A percentile compares a stretch with the other conserved stretches of the same genome.
phyloP scores from a whole-genome alignment of 257 asterid species.

The Prunella vulgaris region DNA sequence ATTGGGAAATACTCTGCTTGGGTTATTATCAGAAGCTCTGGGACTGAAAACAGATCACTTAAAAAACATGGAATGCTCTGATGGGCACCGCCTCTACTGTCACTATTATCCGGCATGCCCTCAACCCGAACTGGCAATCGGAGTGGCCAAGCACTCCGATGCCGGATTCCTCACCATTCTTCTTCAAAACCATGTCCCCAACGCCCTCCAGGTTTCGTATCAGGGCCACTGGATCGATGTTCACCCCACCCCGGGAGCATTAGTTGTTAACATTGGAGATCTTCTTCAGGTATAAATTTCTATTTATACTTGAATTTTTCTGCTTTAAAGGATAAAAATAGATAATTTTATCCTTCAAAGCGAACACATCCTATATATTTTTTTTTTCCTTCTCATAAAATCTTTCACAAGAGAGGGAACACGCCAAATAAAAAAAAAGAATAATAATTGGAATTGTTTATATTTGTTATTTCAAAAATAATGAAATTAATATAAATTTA shows the following conservation, averaged over 20 bases:
- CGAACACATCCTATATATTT: too few species aligned
- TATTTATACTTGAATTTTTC: too few species aligned
- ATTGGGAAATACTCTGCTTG: conserved; percentile 15
- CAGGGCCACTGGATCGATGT: conserved; percentile 32
- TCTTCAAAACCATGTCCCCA: conserved; percentile 25
- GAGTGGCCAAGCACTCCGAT: conserved; percentile 32
- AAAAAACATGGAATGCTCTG: conserved; percentile 29
- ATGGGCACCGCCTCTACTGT: conserved; percentile 27
- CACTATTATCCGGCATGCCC: conserved; percentile 45
- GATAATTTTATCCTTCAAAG: too few species aligned
- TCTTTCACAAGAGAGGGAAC: too few species aligned
- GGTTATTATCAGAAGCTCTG: conserved; percentile 23
- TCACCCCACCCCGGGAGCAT: conserved; percentile 26
- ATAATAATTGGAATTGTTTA: too few species aligned
- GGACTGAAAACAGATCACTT: conserved; percentile 28
- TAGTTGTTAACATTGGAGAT: conserved; percentile 37
- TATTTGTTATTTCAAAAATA: too few species aligned
- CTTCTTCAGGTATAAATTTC: conserved; percentile 48
- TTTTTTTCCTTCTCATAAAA: too few species aligned
- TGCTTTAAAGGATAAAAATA: too few species aligned
- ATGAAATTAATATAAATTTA: too few species aligned
- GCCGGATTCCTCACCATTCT: conserved; percentile 37
- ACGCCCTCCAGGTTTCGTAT: conserved; percentile 29
- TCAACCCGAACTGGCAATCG: conserved; percentile 34
- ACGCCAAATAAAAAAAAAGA: too few species aligned